Evolutionary conservation across 2,329 filamentous ascomycete species (phyloP).

Genomic region (Xylogone sp.): DNA sequence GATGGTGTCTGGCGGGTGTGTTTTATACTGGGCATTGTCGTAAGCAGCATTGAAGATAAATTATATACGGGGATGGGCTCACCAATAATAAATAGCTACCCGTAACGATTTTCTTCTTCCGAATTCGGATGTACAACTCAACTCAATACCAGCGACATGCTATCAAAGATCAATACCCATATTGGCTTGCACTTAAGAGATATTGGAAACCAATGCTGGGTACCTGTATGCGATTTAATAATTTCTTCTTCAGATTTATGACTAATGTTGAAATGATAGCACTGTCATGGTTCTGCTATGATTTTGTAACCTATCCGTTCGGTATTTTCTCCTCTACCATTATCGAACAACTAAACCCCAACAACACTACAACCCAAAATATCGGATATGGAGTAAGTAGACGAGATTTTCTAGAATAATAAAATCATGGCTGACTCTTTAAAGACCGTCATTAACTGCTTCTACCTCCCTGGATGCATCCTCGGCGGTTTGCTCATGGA

Average conservation of each 20-base stretch:
- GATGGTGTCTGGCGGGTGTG: slow-evolving; percentile 46
- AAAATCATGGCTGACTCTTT: slow-evolving; percentile 56
- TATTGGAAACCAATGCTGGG: slow-evolving; percentile 57
- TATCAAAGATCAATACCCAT: slow-evolving; percentile 42
- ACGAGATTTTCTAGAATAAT: too few relatives aligned
- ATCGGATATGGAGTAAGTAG: background rate
- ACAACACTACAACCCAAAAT: slow-evolving; percentile 38
- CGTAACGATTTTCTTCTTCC: slow-evolving; percentile 48
- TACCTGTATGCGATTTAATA: slow-evolving; percentile 37
- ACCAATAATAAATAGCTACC: slow-evolving; percentile 32
- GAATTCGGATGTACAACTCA: slow-evolving; percentile 47
- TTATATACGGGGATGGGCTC: too few relatives aligned
- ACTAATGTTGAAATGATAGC: slow-evolving; percentile 50
- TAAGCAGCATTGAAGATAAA: background rate
- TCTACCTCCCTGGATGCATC: slow-evolving; percentile 45
- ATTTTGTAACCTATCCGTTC: slow-evolving; percentile 52
- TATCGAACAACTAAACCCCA: slow-evolving; percentile 36
- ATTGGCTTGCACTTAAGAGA: slow-evolving; percentile 50
- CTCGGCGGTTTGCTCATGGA: slow-evolving; percentile 51
- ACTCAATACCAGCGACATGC: slow-evolving; percentile 33
- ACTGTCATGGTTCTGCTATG: slow-evolving; percentile 49
- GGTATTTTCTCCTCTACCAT: slow-evolving; percentile 53
- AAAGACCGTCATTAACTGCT: slow-evolving; percentile 44
- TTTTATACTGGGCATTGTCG: slow-evolving; percentile 44
- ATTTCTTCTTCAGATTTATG: background rate